phyloP scores from a whole-genome alignment of 176 grass and related monocot species.

The Oryza longistaminata region DNA sequence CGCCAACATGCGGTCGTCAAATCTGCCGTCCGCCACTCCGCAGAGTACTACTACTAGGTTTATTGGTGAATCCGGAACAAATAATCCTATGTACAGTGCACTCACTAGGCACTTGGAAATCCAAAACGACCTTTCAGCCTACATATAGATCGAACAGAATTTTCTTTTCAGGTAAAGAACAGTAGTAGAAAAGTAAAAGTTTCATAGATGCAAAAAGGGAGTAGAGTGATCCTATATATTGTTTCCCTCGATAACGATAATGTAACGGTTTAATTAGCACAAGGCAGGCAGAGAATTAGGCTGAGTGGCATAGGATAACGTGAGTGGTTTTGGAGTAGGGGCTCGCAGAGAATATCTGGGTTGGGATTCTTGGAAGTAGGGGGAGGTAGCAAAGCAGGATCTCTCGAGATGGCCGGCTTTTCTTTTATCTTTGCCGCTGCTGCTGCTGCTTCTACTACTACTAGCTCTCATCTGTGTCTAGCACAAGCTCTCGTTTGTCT shows the following conservation, averaged over 20 bases:
- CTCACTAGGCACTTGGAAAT: not conserved
- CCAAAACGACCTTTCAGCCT: not conserved
- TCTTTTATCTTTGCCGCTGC: not conserved
- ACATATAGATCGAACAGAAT: not conserved
- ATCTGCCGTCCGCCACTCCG: not conserved
- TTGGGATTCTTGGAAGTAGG: not conserved
- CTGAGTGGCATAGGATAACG: not conserved
- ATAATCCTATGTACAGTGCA: not conserved
- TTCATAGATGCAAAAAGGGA: not conserved
- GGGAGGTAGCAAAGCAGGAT: not conserved
- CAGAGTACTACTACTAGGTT: not conserved
- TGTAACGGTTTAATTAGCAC: not conserved
- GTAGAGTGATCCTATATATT: not conserved
- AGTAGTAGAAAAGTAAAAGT: not conserved
- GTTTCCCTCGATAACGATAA: not conserved
- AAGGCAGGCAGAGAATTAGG: not conserved
- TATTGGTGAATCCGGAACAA: not conserved
- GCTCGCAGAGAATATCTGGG: not conserved
- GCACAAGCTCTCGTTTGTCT: constrained; percentile 68
- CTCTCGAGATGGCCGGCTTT: not conserved
- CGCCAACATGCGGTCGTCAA: not conserved
- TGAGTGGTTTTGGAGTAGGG: not conserved
- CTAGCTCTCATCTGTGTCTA: constrained; percentile 37
- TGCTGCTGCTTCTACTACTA: constrained; percentile 23
- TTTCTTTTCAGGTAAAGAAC: not conserved